Conservation (phyloP, 352 stramenopile genomes). For the Pelagophyceae sp. region DNA sequence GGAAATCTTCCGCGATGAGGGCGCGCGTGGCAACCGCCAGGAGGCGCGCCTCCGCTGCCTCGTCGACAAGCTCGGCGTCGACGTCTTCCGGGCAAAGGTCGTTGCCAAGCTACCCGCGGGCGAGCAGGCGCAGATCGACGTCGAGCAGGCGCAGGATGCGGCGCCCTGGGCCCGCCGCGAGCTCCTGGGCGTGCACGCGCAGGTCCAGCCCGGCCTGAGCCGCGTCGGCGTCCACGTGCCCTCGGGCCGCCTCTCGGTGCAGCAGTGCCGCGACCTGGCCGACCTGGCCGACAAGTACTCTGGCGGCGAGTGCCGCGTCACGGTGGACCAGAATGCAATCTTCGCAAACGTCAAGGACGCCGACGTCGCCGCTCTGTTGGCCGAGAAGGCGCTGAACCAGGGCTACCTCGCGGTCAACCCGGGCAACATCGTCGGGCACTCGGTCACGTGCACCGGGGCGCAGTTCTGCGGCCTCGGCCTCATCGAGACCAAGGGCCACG, state of each 20-base stretch:
- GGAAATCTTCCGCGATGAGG: slow-evolving; percentile 58
- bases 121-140: slow-evolving; percentile 29
- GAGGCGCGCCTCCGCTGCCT: slow-evolving; percentile 64
- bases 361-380: slow-evolving; percentile 45
- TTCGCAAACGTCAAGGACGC: slow-evolving; percentile 56
- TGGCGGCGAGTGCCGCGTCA: slow-evolving; percentile 58
- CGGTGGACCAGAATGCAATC: slow-evolving; percentile 67
- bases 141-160: slow-evolving; percentile 33
- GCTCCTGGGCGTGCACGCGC: slow-evolving; percentile 57
- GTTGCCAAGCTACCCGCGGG: slow-evolving; percentile 40
- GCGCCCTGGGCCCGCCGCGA: slow-evolving; percentile 49
- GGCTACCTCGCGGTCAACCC: slow-evolving; percentile 35
- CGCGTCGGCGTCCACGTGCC: slow-evolving; percentile 61
- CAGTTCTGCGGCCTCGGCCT: slow-evolving; percentile 64
- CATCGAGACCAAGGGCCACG: slow-evolving; percentile 60
- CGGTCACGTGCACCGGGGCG: slow-evolving; percentile 62
- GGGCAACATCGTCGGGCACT: slow-evolving; percentile 53
- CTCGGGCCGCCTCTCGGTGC: slow-evolving; percentile 47
- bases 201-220: slow-evolving; percentile 52
- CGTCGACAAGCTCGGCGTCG: slow-evolving; percentile 61
- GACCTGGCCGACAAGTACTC: slow-evolving; percentile 60
- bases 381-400: slow-evolving; percentile 39
- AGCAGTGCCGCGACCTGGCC: slow-evolving; percentile 52
- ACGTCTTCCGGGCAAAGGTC: slow-evolving; percentile 49
- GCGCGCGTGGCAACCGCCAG: slow-evolving; percentile 53